Conservation (phyloP, 179 eudicot genomes). For the Beta lomatogona region DNA sequence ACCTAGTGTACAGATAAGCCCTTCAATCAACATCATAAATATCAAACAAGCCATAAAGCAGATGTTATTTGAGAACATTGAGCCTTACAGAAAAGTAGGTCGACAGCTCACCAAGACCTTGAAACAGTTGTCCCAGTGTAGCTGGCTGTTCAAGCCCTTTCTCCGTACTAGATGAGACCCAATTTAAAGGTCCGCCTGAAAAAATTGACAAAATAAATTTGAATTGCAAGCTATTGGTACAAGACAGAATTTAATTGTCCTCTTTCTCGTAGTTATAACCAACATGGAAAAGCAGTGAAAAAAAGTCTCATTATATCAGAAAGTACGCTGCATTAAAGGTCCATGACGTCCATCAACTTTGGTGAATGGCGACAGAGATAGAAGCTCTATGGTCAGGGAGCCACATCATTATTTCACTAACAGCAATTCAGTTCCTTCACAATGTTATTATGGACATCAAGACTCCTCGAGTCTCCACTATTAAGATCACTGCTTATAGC, state of each 20-base stretch:
- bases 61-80: slow-evolving; percentile 2
- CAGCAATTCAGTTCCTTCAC: slow-evolving; percentile 1
- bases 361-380: background rate
- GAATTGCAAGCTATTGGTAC: slow-evolving; percentile 1
- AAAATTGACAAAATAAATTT: background rate
- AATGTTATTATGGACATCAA: no score
- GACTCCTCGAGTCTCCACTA: background rate
- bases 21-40: background rate
- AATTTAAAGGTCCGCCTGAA: slow-evolving; percentile 40
- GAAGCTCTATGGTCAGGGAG: background rate
- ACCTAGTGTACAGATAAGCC: background rate
- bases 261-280: background rate
- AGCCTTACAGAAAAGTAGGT: slow-evolving; percentile 63
- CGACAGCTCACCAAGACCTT: slow-evolving; percentile 44
- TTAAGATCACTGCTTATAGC: background rate
- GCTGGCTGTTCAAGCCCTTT: slow-evolving; percentile 45
- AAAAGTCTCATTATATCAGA: background rate
- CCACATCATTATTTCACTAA: background rate
- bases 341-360: background rate
- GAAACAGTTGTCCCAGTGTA: slow-evolving; percentile 45
- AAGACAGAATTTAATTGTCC: background rate
- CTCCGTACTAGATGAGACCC: slow-evolving; percentile 36
- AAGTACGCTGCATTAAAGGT: background rate
- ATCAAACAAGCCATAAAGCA: background rate
- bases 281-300: background rate